Evolutionary conservation across 2,329 filamentous ascomycete species (phyloP).

Genomic region (Diaporthe aspalathi): DNA sequence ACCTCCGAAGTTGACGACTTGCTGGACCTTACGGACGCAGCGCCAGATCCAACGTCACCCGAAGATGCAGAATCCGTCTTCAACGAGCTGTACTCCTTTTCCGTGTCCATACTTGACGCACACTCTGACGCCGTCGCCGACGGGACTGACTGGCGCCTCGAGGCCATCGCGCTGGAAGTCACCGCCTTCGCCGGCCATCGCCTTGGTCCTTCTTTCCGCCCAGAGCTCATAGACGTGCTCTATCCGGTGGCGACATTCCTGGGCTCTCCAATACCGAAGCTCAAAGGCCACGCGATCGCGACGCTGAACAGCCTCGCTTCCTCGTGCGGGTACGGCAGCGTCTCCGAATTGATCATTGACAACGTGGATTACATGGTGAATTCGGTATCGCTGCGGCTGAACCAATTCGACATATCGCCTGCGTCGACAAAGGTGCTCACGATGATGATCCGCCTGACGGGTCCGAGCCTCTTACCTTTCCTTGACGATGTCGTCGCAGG

Average conservation of each 20-base stretch:
- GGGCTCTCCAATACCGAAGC: slow-evolving; percentile 73
- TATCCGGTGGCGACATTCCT: slow-evolving; percentile 93
- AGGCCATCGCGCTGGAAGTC: slow-evolving; percentile 84
- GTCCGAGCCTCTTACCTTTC: slow-evolving; percentile 83
- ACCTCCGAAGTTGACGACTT: slow-evolving; percentile 73
- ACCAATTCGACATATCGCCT: slow-evolving; percentile 91
- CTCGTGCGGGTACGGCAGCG: slow-evolving; percentile 78
- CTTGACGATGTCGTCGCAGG: slow-evolving; percentile 91
- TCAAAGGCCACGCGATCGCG: slow-evolving; percentile 85
- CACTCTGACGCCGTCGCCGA: slow-evolving; percentile 57
- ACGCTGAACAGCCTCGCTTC: slow-evolving; percentile 83
- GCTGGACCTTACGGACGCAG: slow-evolving; percentile 64
- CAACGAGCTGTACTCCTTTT: slow-evolving; percentile 76
- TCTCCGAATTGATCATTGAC: slow-evolving; percentile 83
- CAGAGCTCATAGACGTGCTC: slow-evolving; percentile 88
- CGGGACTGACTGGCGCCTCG: slow-evolving; percentile 74
- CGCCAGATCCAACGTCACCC: slow-evolving; percentile 50
- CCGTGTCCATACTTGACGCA: slow-evolving; percentile 70
- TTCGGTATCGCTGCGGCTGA: slow-evolving; percentile 87
- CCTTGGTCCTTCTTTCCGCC: slow-evolving; percentile 75
- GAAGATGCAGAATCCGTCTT: slow-evolving; percentile 61
- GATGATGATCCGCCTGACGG: slow-evolving; percentile 94
- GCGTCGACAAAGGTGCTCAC: slow-evolving; percentile 89
- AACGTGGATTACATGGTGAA: slow-evolving; percentile 99
- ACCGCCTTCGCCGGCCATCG: slow-evolving; percentile 80